Conservation (phyloP, 345 rosid genomes). For the Rhizophora apiculata region DNA sequence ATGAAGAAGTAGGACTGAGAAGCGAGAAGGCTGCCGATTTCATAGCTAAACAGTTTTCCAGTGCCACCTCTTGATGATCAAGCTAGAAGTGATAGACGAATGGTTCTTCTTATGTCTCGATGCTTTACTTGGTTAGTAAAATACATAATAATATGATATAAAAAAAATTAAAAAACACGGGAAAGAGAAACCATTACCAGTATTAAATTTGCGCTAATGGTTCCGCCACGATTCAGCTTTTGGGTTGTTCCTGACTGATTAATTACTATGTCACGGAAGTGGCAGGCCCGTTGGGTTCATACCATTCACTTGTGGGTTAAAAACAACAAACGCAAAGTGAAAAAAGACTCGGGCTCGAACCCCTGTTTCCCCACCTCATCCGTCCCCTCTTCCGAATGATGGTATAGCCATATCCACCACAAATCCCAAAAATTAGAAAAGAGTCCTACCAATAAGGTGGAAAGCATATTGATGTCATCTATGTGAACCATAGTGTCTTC, state of each 20-base stretch:
- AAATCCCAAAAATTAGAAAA: too few species aligned
- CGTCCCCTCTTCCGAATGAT: too few species aligned
- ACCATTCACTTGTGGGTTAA: neutral
- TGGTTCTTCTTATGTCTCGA: too few species aligned
- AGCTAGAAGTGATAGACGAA: neutral
- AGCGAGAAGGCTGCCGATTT: slow-evolving; percentile 15
- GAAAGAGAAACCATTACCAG: neutral
- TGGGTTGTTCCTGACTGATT: neutral
- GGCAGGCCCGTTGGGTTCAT: neutral
- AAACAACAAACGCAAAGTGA: too few species aligned
- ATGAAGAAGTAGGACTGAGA: neutral
- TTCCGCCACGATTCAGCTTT: slow-evolving; percentile 35
- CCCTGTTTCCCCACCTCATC: too few species aligned
- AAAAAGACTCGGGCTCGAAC: too few species aligned
- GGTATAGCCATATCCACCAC: too few species aligned
- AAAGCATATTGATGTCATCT: too few species aligned
- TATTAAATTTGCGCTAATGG: slow-evolving; percentile 12
- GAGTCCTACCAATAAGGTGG: too few species aligned
- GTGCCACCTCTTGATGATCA: neutral
- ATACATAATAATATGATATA: neutral
- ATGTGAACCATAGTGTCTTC: too few species aligned
- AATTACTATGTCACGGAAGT: too few species aligned
- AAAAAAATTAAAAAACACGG: neutral
- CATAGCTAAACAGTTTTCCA: slow-evolving; percentile 5
- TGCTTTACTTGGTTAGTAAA: neutral